Evolutionary conservation across 148 eudicot species (phyloP).

Genomic region (Linanthus parryae): DNA sequence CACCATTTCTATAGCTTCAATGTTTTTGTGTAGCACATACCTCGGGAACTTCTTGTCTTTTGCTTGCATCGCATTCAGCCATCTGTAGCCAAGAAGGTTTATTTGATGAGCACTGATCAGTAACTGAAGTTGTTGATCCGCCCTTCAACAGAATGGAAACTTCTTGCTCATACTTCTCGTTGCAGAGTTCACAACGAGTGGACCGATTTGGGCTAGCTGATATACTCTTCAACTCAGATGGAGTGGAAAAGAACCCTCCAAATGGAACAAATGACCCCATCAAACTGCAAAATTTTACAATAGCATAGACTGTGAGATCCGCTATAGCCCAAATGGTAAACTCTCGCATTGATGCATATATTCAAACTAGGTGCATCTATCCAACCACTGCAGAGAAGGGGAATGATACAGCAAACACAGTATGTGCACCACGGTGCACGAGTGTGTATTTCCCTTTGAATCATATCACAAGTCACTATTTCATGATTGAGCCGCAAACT

Average conservation of each 20-base stretch:
- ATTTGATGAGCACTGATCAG: constrained; percentile 32
- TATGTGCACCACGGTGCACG: no score
- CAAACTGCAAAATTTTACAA: constrained; percentile 50
- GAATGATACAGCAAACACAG: no score
- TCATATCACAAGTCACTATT: no score
- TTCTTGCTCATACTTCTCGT: constrained; percentile 65
- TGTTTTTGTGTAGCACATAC: constrained; percentile 35
- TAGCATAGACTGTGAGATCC: constrained; percentile 30
- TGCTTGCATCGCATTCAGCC: constrained; percentile 32
- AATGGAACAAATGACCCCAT: constrained; percentile 97
- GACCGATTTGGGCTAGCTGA: constrained; percentile 24
- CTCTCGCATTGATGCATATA: no score
- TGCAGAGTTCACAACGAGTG: constrained; percentile 46
- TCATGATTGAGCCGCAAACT: no score
- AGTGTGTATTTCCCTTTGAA: no score
- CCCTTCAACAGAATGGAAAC: constrained; percentile 37
- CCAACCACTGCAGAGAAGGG: no score
- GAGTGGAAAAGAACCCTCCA: constrained; percentile 83
- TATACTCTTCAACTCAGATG: constrained; percentile 47
- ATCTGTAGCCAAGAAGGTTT: constrained; percentile 51
- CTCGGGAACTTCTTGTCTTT: constrained; percentile 26
- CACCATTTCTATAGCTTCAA: no score
- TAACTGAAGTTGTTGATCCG: constrained; percentile 35
- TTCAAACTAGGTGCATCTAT: no score
- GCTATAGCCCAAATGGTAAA: no score